A percentile compares a stretch with the other conserved stretches of the same genome.
phyloP scores from a whole-genome alignment of 73 alveolate species.

The Blepharisma japonicum region DNA sequence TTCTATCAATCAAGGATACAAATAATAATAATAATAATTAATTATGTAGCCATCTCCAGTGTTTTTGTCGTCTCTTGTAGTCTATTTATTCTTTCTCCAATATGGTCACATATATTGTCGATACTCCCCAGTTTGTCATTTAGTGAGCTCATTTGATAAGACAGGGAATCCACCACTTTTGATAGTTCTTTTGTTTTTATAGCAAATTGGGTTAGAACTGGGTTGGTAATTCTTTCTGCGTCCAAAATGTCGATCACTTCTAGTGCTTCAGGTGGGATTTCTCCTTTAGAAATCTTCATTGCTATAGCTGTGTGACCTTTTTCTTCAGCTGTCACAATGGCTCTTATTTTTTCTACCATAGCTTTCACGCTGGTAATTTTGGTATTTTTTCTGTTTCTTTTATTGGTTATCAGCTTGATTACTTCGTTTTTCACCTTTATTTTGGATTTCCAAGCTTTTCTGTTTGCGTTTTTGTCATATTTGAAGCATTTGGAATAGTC shows the following conservation, averaged over 20 bases:
- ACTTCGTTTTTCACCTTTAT: neutral
- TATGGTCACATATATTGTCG: too few relatives aligned
- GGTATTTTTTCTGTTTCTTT: neutral
- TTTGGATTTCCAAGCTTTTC: neutral
- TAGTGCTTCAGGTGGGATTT: conserved; percentile 8
- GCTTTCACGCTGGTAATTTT: neutral
- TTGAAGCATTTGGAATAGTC: neutral
- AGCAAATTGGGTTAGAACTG: conserved; percentile 9
- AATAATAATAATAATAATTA: too few relatives aligned
- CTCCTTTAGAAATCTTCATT: neutral
- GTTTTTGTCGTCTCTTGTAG: too few relatives aligned
- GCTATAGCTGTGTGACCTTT: neutral
- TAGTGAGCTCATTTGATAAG: too few relatives aligned
- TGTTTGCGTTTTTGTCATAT: neutral
- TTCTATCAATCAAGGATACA: too few relatives aligned
- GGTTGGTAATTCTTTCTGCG: neutral
- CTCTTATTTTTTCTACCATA: neutral
- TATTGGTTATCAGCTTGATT: neutral
- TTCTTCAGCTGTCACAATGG: neutral
- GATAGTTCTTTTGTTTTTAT: neutral
- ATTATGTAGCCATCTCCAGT: too few relatives aligned
- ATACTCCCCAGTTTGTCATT: too few relatives aligned
- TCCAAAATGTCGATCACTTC: neutral
- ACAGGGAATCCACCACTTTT: too few relatives aligned
- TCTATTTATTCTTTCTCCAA: too few relatives aligned